phyloP scores from a whole-genome alignment of 202 grass and related monocot species.

The Tripidium arundinaceum region DNA sequence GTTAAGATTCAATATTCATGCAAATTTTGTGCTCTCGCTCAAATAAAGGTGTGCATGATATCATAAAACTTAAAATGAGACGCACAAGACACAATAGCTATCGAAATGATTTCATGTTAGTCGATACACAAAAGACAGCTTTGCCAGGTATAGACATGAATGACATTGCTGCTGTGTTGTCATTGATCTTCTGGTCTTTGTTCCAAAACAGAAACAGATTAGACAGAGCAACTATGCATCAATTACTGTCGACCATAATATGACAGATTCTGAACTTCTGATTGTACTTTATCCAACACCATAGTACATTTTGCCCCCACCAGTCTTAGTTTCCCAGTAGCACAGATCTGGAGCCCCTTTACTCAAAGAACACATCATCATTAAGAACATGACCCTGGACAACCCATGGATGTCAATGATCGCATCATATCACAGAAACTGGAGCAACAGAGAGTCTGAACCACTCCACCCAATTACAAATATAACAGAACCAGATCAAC shows the following conservation, averaged over 20 bases:
- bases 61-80: slow-evolving; percentile 8
- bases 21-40: neutral
- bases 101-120: slow-evolving; percentile 18
- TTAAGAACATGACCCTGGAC: slow-evolving; percentile 29
- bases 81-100: neutral
- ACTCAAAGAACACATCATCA: slow-evolving; percentile 29
- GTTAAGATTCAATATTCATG: neutral
- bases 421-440: slow-evolving; percentile 14
- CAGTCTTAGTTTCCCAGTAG: slow-evolving; percentile 10
- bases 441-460: slow-evolving; percentile 12
- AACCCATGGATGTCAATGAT: slow-evolving; percentile 23
- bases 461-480: neutral
- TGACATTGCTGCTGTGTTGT: slow-evolving; percentile 17
- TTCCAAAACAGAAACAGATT: slow-evolving; percentile 33
- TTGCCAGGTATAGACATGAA: slow-evolving; percentile 36
- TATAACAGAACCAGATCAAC: too few species aligned
- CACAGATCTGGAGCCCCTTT: slow-evolving; percentile 11
- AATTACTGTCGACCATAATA: slow-evolving; percentile 21
- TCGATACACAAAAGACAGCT: slow-evolving; percentile 6
- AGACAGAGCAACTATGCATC: slow-evolving; percentile 11
- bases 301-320: slow-evolving; percentile 27
- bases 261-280: slow-evolving; percentile 30
- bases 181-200: slow-evolving; percentile 8
- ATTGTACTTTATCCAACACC: slow-evolving; percentile 15
- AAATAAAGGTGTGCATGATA: neutral